phyloP scores from a whole-genome alignment of 2,329 filamentous ascomycete genomes.

The Aspergillus thermomutatus region DNA sequence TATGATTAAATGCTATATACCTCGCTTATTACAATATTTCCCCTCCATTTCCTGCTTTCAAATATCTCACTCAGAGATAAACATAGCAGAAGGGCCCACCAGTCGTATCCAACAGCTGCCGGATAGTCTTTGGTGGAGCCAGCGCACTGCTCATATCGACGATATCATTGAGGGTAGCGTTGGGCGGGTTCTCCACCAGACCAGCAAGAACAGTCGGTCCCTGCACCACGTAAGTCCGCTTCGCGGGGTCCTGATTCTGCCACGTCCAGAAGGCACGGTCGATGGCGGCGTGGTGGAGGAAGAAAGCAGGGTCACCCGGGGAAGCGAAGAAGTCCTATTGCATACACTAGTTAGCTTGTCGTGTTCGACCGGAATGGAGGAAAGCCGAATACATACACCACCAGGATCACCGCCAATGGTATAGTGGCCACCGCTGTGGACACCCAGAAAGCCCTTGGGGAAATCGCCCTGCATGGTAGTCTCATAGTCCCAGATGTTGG shows the following conservation, averaged over 20 bases:
- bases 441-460: conserved; percentile 35
- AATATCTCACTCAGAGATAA: conserved; percentile 8
- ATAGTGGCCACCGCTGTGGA: conserved; percentile 48
- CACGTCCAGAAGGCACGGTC: conserved; percentile 48
- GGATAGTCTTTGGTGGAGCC: conserved; percentile 9
- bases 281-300: conserved; percentile 45
- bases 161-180: conserved; percentile 24
- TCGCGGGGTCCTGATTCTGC: conserved; percentile 36
- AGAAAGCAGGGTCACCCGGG: conserved; percentile 46
- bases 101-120: conserved; percentile 19
- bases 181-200: background rate
- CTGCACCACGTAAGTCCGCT: conserved; percentile 2
- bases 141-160: conserved; percentile 18
- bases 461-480: conserved; percentile 19
- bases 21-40: background rate
- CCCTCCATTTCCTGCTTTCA: background rate
- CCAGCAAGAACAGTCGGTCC: conserved; percentile 10
- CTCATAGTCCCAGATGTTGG: conserved; percentile 23
- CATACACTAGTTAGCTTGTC: background rate
- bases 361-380: background rate
- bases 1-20: background rate
- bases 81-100: conserved; percentile 25
- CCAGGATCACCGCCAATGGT: conserved; percentile 44
- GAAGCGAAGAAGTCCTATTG: conserved; percentile 40
- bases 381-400: conserved; percentile 12